Percentiles rank a stretch among this genome's conserved stretches.
Conservation (phyloP, 1,284 basidiomycete species). For the Trichosporon coremiiforme region DNA sequence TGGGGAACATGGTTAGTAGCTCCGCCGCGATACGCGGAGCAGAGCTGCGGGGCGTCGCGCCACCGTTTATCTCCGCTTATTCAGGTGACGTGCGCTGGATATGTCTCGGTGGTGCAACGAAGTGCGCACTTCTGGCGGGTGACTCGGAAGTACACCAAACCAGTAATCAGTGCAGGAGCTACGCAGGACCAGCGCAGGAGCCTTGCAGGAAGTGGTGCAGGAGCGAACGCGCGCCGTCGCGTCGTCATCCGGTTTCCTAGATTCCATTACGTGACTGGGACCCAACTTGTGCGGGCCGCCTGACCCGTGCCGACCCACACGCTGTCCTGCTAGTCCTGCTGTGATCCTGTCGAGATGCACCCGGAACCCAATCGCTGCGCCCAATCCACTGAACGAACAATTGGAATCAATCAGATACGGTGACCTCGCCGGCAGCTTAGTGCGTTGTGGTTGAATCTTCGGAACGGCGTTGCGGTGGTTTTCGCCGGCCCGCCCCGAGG, state of each 20-base stretch:
- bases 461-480: background rate
- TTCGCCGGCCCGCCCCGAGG: too few species aligned
- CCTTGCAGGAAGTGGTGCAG: background rate
- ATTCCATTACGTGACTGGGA: background rate
- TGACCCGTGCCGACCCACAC: too few species aligned
- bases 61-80: background rate
- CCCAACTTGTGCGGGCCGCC: background rate
- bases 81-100: background rate
- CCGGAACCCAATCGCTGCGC: background rate
- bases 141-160: background rate
- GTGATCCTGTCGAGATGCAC: background rate
- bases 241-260: constrained; percentile 2
- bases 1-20: background rate
- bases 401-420: constrained; percentile 1
- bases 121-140: background rate
- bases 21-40: background rate
- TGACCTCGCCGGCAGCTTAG: background rate
- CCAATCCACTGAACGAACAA: background rate
- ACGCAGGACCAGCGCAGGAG: too few species aligned
- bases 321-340: background rate
- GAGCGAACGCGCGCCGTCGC: background rate
- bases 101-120: background rate
- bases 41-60: constrained; percentile 7
- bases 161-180: background rate
- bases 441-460: background rate